Percentiles rank a stretch among this genome's conserved stretches.
phyloP scores from a whole-genome alignment of 2,329 filamentous ascomycete genomes.

The Colletotrichum falcatum region DNA sequence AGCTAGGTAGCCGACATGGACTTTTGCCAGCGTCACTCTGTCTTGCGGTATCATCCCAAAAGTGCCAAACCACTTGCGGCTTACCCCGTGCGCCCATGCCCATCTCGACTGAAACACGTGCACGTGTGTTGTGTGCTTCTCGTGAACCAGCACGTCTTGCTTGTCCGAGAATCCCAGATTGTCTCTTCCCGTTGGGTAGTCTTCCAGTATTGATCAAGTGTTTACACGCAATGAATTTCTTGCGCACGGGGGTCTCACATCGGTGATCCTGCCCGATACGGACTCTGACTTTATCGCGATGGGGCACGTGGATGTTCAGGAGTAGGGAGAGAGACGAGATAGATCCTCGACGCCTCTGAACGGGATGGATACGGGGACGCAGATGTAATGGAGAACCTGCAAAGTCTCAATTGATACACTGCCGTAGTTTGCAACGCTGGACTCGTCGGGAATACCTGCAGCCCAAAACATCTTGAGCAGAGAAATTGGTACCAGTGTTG shows the following conservation, averaged over 20 bases:
- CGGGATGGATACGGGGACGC: not conserved
- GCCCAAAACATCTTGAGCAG: too few species aligned
- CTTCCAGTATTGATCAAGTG: too few species aligned
- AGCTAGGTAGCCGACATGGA: not conserved
- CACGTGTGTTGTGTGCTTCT: not conserved
- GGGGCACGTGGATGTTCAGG: conserved; percentile 1
- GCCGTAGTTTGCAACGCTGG: too few species aligned
- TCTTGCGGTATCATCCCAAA: not conserved
- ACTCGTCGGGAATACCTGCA: too few species aligned
- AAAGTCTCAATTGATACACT: too few species aligned
- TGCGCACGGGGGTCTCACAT: not conserved
- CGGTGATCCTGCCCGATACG: not conserved
- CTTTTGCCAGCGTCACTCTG: not conserved
- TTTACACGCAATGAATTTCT: too few species aligned
- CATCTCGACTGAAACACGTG: not conserved
- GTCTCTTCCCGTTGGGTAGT: not conserved
- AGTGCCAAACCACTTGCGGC: not conserved
- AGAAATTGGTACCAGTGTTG: too few species aligned
- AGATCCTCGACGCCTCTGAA: too few species aligned
- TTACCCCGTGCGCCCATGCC: not conserved
- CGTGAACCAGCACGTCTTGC: not conserved
- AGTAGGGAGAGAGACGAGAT: too few species aligned
- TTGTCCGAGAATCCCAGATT: too few species aligned
- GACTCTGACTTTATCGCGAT: not conserved
- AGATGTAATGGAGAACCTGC: not conserved